Conservation (phyloP, 176 grass and related monocot species). For the bread wheat (Triticum aestivum) region IWGSC_CS_RefSeq_v2.1 NC_057796.1:63433793-63434292, state of each 20-base stretch:
- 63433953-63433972: not conserved
- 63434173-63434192: constrained; percentile 68
- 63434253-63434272: constrained; percentile 4
- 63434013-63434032: constrained; percentile 16
- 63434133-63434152: not conserved
- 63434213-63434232: constrained; percentile 84
- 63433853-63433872: no score
- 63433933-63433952: no score
- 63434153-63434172: constrained; percentile 66
- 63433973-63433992: not conserved
- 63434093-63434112: constrained; percentile 7
- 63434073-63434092: not conserved
- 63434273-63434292: constrained; percentile 3
- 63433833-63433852: no score
- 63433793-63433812: not conserved
- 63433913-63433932: no score
- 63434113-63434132: not conserved
- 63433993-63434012: not conserved
- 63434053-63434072: constrained; percentile 4
- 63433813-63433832: not conserved
- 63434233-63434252: constrained; percentile 56
- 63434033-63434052: not conserved
- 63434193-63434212: constrained; percentile 58
- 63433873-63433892: no score
- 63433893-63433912: no score